A percentile compares a stretch with the other conserved stretches of the same genome.
phyloP scores from a whole-genome alignment of 345 rosid species.

The Heritiera littoralis region DNA sequence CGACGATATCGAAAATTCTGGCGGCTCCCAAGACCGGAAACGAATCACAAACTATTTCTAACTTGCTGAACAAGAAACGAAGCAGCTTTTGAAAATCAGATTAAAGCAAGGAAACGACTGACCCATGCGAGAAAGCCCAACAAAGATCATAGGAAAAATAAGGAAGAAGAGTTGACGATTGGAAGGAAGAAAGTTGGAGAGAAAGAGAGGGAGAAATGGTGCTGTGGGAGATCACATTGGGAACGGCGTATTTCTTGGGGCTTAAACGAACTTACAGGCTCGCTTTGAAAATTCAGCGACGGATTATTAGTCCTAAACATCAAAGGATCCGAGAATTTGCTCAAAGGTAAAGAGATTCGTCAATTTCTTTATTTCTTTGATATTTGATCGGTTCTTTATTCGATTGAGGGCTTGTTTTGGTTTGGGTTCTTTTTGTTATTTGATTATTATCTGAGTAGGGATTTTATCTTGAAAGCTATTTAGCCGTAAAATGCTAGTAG shows the following conservation, averaged over 20 bases:
- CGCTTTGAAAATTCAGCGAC: slow-evolving; percentile 70
- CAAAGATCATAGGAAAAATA: neutral
- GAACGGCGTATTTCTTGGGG: slow-evolving; percentile 85
- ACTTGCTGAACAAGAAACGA: slow-evolving; percentile 12
- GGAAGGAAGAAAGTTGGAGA: neutral
- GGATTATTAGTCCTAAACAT: slow-evolving; percentile 53
- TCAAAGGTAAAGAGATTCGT: slow-evolving; percentile 43
- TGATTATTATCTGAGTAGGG: neutral
- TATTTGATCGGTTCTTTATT: neutral
- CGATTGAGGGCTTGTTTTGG: neutral
- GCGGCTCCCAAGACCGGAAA: slow-evolving; percentile 15
- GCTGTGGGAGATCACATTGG: slow-evolving; percentile 89
- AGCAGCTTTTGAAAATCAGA: neutral
- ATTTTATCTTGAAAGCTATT: neutral
- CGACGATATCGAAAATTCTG: slow-evolving; percentile 20
- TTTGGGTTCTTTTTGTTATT: neutral
- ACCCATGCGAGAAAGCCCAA: neutral
- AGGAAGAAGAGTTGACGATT: neutral
- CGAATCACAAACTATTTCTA: neutral
- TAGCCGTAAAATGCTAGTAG: neutral
- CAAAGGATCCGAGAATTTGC: slow-evolving; percentile 62
- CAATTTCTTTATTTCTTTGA: neutral
- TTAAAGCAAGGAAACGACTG: neutral
- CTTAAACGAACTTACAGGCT: slow-evolving; percentile 75
- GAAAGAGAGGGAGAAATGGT: slow-evolving; percentile 49